Conservation (phyloP, 2,329 filamentous ascomycete species). For the Botrytis galanthina region DNA sequence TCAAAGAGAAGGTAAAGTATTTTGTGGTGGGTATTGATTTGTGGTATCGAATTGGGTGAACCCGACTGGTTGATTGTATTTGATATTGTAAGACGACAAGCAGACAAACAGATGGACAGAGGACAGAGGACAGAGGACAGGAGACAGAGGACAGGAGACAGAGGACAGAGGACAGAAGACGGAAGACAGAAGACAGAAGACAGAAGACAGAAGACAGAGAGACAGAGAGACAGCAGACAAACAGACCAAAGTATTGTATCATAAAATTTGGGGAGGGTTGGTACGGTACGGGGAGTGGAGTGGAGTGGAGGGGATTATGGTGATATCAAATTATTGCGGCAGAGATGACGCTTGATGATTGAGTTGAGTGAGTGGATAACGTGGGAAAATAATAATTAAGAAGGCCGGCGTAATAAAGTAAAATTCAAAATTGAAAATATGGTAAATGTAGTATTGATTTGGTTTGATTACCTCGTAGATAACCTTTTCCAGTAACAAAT, state of each 20-base stretch:
- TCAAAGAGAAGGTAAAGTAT: background rate
- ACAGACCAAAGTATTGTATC: background rate
- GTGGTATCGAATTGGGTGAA: background rate
- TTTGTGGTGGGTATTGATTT: background rate
- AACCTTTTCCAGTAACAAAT: background rate
- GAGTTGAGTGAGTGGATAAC: background rate
- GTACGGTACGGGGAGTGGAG: background rate
- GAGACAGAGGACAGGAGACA: no score
- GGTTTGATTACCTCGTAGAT: background rate
- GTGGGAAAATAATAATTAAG: background rate
- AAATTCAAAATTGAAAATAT: background rate
- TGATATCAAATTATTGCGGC: background rate
- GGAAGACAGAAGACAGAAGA: background rate
- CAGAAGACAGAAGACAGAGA: background rate
- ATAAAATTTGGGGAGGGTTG: background rate
- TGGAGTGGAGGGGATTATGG: background rate
- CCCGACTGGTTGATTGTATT: constrained; percentile 1
- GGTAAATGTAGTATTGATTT: background rate
- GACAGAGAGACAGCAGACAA: background rate
- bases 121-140: background rate
- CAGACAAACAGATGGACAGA: background rate
- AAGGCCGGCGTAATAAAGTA: constrained; percentile 1
- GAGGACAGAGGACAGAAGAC: background rate
- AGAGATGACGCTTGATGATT: background rate
- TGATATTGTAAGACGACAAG: background rate